A percentile compares a stretch with the other conserved stretches of the same genome.
Evolutionary conservation across 2,329 filamentous ascomycete genomes (phyloP).

Genomic region (Exophiala sp.): DNA sequence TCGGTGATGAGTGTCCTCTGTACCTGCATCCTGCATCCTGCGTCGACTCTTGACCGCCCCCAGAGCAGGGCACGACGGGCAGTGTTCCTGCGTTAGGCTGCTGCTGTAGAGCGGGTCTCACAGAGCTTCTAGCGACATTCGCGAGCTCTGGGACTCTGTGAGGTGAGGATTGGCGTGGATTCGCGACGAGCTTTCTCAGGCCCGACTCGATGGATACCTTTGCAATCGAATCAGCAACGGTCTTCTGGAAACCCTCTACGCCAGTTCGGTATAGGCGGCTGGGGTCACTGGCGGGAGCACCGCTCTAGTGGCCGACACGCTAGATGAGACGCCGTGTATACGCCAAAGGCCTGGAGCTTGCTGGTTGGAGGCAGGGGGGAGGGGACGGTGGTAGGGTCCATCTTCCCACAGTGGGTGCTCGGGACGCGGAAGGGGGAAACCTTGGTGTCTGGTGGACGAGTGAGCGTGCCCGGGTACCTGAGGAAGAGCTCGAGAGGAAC

Average conservation of each 20-base stretch:
- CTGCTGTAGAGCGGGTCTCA: constrained; percentile 12
- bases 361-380: constrained; percentile 17
- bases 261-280: constrained; percentile 8
- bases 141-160: constrained; percentile 5
- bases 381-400: neutral
- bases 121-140: constrained; percentile 18
- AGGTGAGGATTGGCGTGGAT: constrained; percentile 7
- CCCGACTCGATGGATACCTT: constrained; percentile 8
- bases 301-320: constrained; percentile 12
- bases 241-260: constrained; percentile 22
- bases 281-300: constrained; percentile 6
- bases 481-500: constrained; percentile 10
- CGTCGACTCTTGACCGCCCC: too few species aligned
- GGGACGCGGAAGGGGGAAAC: constrained; percentile 14
- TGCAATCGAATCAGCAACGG: constrained; percentile 22
- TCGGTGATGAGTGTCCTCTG: constrained; percentile 9
- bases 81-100: constrained; percentile 23
- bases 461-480: constrained; percentile 19
- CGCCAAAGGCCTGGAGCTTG: constrained; percentile 15
- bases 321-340: constrained; percentile 14
- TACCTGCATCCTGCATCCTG: constrained; percentile 24
- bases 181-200: constrained; percentile 12
- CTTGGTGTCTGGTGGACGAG: constrained; percentile 1
- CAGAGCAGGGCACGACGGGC: too few species aligned
- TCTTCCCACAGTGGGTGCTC: constrained; percentile 2